Conservation (phyloP, 2,329 filamentous ascomycete species). For the Chaetothyriales sp. region DNA sequence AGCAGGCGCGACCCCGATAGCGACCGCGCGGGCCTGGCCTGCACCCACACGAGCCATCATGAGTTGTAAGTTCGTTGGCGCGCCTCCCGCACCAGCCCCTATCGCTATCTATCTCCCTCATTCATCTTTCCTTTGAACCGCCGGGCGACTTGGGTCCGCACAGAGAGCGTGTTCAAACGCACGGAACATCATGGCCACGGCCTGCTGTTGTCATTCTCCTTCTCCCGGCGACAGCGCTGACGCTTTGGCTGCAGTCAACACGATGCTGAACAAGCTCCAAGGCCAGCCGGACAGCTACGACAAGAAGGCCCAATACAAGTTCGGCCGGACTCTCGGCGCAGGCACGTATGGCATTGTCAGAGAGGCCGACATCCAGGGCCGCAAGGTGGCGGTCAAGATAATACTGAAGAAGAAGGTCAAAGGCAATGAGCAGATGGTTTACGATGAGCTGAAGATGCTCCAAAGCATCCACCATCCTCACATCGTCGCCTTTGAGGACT, state of each 20-base stretch:
- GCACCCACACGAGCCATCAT: conserved; percentile 8
- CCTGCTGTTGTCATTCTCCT: not conserved
- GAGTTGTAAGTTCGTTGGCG: conserved; percentile 11
- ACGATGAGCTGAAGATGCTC: conserved; percentile 89
- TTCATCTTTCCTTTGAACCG: not conserved
- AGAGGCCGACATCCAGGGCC: conserved; percentile 72
- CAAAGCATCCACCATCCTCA: conserved; percentile 83
- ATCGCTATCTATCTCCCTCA: not conserved
- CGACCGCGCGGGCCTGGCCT: not conserved
- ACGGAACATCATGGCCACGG: not conserved
- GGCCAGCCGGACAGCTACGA: conserved; percentile 97
- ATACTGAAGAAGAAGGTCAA: conserved; percentile 99
- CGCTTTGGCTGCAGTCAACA: conserved; percentile 48
- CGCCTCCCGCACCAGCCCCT: not conserved
- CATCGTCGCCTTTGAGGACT: conserved; percentile 95
- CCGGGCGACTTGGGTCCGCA: not conserved
- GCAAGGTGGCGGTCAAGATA: conserved; percentile 94
- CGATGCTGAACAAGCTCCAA: conserved; percentile 89
- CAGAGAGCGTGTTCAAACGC: not conserved
- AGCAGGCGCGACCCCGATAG: not conserved
- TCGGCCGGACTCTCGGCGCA: conserved; percentile 85
- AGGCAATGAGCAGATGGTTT: conserved; percentile 96
- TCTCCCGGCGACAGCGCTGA: conserved; percentile 3
- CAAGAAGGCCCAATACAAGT: conserved; percentile 90
- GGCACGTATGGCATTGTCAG: conserved; percentile 97